Conservation (phyloP, 139 green algal genomes). For the Microglena sp. region DNA sequence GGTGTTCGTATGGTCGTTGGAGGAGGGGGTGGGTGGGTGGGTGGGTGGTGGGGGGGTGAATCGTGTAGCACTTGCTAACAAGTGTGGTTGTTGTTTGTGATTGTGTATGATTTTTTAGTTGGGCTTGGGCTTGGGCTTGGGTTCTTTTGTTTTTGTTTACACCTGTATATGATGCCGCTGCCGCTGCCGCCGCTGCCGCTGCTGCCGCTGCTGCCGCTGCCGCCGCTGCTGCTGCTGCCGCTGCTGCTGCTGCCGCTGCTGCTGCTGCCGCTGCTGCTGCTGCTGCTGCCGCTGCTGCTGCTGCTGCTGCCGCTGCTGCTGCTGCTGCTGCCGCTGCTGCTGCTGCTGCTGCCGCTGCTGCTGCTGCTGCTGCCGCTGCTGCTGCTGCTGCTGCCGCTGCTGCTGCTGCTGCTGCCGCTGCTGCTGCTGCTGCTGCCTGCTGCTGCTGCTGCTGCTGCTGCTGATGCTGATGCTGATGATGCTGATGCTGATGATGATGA, state of each 20-base stretch:
- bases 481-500: too few relatives aligned
- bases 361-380: slow-evolving; percentile 13
- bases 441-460: too few relatives aligned
- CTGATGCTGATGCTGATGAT: too few relatives aligned
- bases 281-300: neutral
- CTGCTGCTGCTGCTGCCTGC: too few relatives aligned
- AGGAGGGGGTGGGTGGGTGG: too few relatives aligned
- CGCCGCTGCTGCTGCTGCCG: neutral
- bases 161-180: neutral
- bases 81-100: too few relatives aligned
- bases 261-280: neutral
- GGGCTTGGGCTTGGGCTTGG: too few relatives aligned
- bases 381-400: neutral
- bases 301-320: neutral
- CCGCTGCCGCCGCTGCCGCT: neutral
- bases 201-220: neutral
- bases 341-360: neutral
- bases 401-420: neutral
- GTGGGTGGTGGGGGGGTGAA: too few relatives aligned
- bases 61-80: too few relatives aligned
- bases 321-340: neutral
- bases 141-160: too few relatives aligned
- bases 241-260: neutral
- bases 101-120: too few relatives aligned
- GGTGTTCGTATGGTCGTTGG: too few relatives aligned